These are phyloP conservation scores for Meripilus lineatus DNA, from an alignment of 1,284 basidiomycete genomes.

Conservation along the genomic window DNA sequence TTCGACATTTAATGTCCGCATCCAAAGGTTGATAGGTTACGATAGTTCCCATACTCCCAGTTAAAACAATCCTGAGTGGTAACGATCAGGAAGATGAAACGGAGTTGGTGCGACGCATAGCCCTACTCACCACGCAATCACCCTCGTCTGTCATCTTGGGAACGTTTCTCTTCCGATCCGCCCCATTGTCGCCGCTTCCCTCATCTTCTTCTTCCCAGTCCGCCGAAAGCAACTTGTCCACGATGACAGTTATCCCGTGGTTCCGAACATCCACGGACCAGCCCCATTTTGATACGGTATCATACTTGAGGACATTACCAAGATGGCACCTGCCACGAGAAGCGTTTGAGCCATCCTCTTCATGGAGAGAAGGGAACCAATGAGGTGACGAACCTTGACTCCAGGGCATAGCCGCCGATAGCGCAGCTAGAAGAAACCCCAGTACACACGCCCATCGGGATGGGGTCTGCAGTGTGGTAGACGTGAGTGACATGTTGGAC, in stretches of 20 bases:
- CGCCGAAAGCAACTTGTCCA: constrained; percentile 70
- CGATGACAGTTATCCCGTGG: constrained; percentile 78
- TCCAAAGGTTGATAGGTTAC: constrained; percentile 6
- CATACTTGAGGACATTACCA: constrained; percentile 70
- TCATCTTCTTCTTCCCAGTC: constrained; percentile 47
- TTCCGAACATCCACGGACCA: constrained; percentile 84
- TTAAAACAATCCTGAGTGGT: constrained; percentile 35
- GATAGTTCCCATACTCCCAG: constrained; percentile 38
- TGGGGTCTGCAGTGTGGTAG: constrained; percentile 85
- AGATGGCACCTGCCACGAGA: constrained; percentile 47
- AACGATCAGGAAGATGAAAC: background rate
- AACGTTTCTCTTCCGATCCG: constrained; percentile 12
- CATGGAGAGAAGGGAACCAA: background rate
- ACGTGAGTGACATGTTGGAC: constrained; percentile 76
- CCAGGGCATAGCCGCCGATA: constrained; percentile 72
- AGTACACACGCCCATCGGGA: constrained; percentile 78
- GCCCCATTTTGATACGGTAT: constrained; percentile 79
- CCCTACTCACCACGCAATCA: constrained; percentile 33
- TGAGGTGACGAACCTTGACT: constrained; percentile 47
- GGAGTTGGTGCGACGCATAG: background rate
- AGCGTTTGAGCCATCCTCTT: background rate
- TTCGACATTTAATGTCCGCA: background rate
- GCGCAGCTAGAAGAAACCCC: constrained; percentile 70
- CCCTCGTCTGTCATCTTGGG: constrained; percentile 28
- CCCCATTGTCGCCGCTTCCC: constrained; percentile 12